Percentiles rank a stretch among this genome's conserved stretches.
phyloP scores from a whole-genome alignment of 371 early-diverging fungal genomes.

The Thermomucor indicae-seudaticae region DNA sequence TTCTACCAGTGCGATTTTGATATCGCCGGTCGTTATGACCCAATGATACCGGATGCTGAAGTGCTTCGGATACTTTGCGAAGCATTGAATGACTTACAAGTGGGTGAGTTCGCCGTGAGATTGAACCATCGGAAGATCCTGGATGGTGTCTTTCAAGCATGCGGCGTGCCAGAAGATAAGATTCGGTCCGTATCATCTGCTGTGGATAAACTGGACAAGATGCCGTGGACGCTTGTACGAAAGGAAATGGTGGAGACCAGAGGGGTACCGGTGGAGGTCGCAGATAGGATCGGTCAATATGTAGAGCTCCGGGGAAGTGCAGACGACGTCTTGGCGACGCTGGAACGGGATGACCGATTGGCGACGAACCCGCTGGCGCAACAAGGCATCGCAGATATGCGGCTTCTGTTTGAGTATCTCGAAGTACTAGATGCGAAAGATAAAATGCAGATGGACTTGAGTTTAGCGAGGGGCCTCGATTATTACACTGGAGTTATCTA shows the following conservation, averaged over 20 bases:
- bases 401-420: conserved; percentile 79
- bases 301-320: conserved; percentile 73
- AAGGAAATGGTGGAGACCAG: conserved; percentile 92
- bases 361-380: conserved; percentile 67
- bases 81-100: conserved; percentile 68
- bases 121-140: conserved; percentile 96
- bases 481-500: conserved; percentile 99
- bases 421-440: conserved; percentile 74
- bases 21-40: conserved; percentile 94
- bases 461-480: conserved; percentile 96
- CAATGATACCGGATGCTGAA: conserved; percentile 98
- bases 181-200: conserved; percentile 94
- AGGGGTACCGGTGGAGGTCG: conserved; percentile 71
- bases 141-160: conserved; percentile 93
- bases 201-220: conserved; percentile 99
- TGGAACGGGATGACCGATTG: conserved; percentile 60
- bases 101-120: conserved; percentile 86
- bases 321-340: conserved; percentile 67
- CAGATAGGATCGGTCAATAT: conserved; percentile 88
- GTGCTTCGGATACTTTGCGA: conserved; percentile 81
- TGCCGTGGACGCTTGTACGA: conserved; percentile 89
- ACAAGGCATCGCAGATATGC: conserved; percentile 89
- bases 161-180: conserved; percentile 87
- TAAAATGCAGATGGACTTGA: conserved; percentile 87
- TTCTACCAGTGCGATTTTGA: conserved; percentile 99